These are phyloP conservation scores for Lachancea sp. DNA, from an alignment of 805 yeast genomes.

Conservation along the genomic window DNA sequence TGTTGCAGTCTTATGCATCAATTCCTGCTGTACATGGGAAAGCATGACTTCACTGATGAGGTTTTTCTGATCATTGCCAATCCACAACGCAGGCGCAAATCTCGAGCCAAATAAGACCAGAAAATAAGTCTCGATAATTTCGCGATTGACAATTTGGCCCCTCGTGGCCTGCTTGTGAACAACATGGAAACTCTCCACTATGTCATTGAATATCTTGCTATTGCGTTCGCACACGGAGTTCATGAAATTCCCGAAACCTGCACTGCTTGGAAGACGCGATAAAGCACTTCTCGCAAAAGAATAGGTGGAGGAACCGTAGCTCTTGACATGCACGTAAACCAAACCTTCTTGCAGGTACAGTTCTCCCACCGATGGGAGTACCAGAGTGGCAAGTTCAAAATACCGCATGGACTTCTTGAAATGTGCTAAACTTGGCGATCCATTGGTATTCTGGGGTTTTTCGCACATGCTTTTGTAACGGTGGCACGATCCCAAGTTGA, in stretches of 20 bases:
- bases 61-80: conserved; percentile 7
- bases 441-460: conserved; percentile 28
- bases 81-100: conserved; percentile 23
- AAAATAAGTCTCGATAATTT: conserved; percentile 29
- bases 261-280: conserved; percentile 43
- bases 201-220: conserved; percentile 26
- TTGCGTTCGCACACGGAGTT: conserved; percentile 33
- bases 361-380: conserved; percentile 65
- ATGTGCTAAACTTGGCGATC: conserved; percentile 34
- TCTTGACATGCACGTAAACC: conserved; percentile 23
- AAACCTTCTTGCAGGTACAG: conserved; percentile 34
- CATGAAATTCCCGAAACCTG: conserved; percentile 44
- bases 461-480: conserved; percentile 50
- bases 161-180: conserved; percentile 20
- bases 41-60: conserved; percentile 14
- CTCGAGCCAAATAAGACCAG: conserved; percentile 24
- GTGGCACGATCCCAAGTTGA: conserved; percentile 52
- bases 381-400: conserved; percentile 47
- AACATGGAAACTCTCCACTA: conserved; percentile 14
- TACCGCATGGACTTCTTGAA: conserved; percentile 40
- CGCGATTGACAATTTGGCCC: conserved; percentile 25
- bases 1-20: conserved; percentile 22
- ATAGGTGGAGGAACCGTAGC: conserved; percentile 20
- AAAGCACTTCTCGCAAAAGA: conserved; percentile 44
- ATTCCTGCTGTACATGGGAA: conserved; percentile 14